Evolutionary conservation across 345 rosid species (phyloP).

Genomic region (Salix suchowensis): DNA sequence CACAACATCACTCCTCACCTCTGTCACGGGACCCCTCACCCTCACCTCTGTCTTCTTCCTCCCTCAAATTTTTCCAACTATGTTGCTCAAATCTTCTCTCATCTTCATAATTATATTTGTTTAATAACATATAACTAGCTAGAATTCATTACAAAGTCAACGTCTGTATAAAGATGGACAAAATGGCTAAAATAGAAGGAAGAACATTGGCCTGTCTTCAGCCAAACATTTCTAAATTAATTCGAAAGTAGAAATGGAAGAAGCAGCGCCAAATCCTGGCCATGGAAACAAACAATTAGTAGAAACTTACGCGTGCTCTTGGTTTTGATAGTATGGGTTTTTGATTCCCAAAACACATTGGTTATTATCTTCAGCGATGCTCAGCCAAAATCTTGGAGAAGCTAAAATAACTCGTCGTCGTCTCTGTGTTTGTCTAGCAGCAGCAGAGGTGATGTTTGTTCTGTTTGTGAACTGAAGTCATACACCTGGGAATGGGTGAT

Average conservation of each 20-base stretch:
- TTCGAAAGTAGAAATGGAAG: not conserved
- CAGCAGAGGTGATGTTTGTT: slow-evolving; percentile 3
- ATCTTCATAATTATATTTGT: not conserved
- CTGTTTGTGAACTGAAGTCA: slow-evolving; percentile 42
- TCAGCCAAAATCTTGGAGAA: slow-evolving; percentile 45
- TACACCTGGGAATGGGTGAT: slow-evolving; percentile 66
- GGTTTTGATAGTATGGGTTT: slow-evolving; percentile 61
- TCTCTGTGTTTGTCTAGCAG: slow-evolving; percentile 4
- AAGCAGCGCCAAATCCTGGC: not conserved
- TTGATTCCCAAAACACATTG: slow-evolving; percentile 65
- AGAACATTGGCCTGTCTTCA: not conserved
- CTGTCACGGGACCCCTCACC: too few relatives aligned
- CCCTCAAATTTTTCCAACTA: not conserved
- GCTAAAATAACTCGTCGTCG: not conserved
- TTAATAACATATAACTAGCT: not conserved
- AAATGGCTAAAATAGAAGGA: not conserved
- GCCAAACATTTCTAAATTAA: not conserved
- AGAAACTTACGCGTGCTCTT: slow-evolving; percentile 43
- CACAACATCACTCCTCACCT: too few relatives aligned
- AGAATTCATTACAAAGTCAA: not conserved
- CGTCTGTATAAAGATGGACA: not conserved
- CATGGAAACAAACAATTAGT: slow-evolving; percentile 1
- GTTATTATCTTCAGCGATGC: slow-evolving; percentile 69
- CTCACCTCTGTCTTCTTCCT: too few relatives aligned
- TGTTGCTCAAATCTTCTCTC: not conserved